Conservation (phyloP, 1,284 basidiomycete species). For the Meripilus lineatus region DNA sequence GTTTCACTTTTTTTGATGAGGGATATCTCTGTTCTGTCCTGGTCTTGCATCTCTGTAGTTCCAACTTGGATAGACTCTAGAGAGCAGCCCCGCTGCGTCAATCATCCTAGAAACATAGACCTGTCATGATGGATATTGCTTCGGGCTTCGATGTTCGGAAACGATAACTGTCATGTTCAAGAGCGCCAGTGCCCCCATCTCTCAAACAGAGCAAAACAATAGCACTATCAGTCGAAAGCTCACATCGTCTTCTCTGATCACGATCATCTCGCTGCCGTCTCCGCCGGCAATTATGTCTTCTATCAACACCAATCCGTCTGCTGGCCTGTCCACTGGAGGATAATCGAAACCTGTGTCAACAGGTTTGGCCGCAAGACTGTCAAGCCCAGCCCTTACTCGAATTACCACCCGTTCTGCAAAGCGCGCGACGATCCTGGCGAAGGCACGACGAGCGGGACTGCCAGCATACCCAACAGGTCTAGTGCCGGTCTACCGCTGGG, state of each 20-base stretch:
- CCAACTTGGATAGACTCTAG: background rate
- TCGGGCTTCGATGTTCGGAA: constrained; percentile 57
- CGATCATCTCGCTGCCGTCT: constrained; percentile 41
- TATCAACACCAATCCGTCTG: constrained; percentile 20
- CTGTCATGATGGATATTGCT: constrained; percentile 61
- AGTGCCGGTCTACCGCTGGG: constrained; percentile 25
- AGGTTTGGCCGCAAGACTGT: constrained; percentile 85
- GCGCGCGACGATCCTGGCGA: constrained; percentile 39
- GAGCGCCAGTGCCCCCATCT: constrained; percentile 19
- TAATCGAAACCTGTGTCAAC: constrained; percentile 67
- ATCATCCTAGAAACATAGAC: constrained; percentile 18
- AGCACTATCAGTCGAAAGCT: constrained; percentile 36
- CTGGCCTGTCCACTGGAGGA: constrained; percentile 15
- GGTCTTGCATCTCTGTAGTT: constrained; percentile 2
- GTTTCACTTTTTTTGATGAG: too few relatives aligned
- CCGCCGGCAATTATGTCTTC: constrained; percentile 46
- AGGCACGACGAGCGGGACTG: constrained; percentile 8
- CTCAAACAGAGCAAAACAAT: constrained; percentile 5
- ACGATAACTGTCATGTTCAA: constrained; percentile 26
- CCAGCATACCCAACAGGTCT: constrained; percentile 9
- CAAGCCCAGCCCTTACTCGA: constrained; percentile 82
- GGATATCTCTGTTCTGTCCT: too few relatives aligned
- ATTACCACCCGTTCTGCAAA: constrained; percentile 67
- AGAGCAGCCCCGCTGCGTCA: constrained; percentile 1
- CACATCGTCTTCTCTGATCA: constrained; percentile 45